Percentiles rank a stretch among this genome's conserved stretches.
Evolutionary conservation across 352 stramenopile species (phyloP).

Genomic region (Phytophthora pluvialis): DNA sequence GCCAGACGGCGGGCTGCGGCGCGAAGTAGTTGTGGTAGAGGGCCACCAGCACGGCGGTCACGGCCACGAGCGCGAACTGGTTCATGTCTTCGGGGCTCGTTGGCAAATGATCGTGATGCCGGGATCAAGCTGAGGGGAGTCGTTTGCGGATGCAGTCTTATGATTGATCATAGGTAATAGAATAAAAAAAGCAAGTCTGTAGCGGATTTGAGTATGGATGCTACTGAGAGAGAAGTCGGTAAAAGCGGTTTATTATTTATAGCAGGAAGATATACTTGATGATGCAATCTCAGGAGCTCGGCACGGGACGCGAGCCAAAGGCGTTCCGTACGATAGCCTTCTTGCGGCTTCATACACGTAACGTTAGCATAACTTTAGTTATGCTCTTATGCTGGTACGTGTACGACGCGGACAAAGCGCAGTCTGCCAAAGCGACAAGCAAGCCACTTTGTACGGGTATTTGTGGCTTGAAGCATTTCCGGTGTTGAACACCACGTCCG

Average conservation of each 20-base stretch:
- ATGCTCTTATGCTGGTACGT: too few relatives aligned
- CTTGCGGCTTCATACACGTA: too few relatives aligned
- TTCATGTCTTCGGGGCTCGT: conserved; percentile 29
- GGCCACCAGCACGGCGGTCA: conserved; percentile 34
- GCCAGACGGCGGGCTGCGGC: conserved; percentile 3
- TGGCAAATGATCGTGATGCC: neutral
- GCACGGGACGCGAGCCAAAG: too few relatives aligned
- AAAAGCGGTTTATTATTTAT: neutral
- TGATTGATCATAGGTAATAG: neutral
- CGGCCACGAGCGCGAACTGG: conserved; percentile 27
- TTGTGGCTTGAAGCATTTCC: too few relatives aligned
- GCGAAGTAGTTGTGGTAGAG: conserved; percentile 40
- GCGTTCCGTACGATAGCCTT: too few relatives aligned
- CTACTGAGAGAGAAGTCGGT: neutral
- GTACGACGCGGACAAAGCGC: too few relatives aligned
- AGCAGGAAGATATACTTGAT: neutral
- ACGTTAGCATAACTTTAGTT: too few relatives aligned
- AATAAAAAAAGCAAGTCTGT: neutral
- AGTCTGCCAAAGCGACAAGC: too few relatives aligned
- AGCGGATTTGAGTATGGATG: neutral
- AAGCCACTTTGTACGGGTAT: too few relatives aligned
- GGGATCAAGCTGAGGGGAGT: neutral
- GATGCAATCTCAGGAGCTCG: too few relatives aligned
- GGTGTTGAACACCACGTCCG: too few relatives aligned
- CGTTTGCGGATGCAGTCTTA: neutral